These are phyloP conservation scores for Pseudogymnoascus sp. DNA, from an alignment of 2,329 filamentous ascomycete species.

Conservation along the genomic window DNA sequence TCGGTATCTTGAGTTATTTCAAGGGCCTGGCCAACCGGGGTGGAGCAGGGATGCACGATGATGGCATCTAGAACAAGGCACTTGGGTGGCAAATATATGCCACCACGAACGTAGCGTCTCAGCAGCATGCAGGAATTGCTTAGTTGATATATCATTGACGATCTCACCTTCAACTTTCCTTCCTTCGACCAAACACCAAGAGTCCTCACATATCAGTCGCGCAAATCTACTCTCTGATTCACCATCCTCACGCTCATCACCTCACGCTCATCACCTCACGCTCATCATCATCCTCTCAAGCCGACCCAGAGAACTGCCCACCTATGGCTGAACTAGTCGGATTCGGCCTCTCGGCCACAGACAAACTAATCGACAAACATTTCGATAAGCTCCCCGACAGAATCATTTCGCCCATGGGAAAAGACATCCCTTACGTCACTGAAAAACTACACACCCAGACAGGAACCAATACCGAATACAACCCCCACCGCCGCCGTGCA, in stretches of 20 bases:
- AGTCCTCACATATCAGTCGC: background rate
- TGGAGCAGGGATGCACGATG: background rate
- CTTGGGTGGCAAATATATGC: background rate
- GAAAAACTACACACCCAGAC: background rate
- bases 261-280: background rate
- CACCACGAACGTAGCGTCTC: background rate
- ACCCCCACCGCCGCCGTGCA: background rate
- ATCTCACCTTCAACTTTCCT: background rate
- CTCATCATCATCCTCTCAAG: background rate
- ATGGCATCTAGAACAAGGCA: background rate
- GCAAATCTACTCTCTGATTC: background rate
- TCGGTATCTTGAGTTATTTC: background rate
- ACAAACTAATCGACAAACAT: background rate
- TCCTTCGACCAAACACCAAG: background rate
- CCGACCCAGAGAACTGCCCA: background rate
- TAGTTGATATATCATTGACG: background rate
- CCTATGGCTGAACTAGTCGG: background rate
- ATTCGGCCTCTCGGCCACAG: background rate
- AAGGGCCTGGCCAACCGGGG: background rate
- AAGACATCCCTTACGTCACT: background rate
- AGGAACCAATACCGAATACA: background rate
- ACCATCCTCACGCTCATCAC: background rate
- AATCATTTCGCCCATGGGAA: background rate
- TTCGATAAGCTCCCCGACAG: conserved; percentile 1
- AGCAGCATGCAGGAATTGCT: background rate